Conservation (phyloP, 129 eudicot species). For the Flaveria ramosissima region DNA sequence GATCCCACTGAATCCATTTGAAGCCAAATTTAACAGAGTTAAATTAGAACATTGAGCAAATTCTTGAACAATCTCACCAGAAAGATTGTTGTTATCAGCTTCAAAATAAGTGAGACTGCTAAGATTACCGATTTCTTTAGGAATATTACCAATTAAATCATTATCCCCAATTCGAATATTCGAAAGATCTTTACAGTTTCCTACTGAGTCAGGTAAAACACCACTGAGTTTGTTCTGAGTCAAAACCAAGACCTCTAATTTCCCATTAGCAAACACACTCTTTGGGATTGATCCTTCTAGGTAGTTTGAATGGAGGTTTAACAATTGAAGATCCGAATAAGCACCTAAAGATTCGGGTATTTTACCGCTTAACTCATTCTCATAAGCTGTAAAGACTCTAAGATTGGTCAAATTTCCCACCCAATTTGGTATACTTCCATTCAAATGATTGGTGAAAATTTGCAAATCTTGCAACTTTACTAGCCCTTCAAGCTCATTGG, state of each 20-base stretch:
- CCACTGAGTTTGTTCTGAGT: conserved; percentile 81
- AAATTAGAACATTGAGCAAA: conserved; percentile 79
- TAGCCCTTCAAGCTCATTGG: conserved; percentile 71
- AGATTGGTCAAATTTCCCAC: conserved; percentile 76
- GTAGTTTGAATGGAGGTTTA: conserved; percentile 90
- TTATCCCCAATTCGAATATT: conserved; percentile 87
- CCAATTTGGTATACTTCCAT: conserved; percentile 83
- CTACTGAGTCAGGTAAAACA: conserved; percentile 61
- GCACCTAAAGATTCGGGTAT: conserved; percentile 74
- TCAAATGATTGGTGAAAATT: conserved; percentile 59
- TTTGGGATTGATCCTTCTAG: conserved; percentile 81
- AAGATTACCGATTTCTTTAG: conserved; percentile 69
- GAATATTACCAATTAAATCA: conserved; percentile 67
- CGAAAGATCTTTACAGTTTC: conserved; percentile 77
- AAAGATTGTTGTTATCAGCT: conserved; percentile 86
- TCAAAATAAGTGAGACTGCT: conserved; percentile 92
- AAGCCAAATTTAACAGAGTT: conserved; percentile 83
- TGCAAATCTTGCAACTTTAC: conserved; percentile 72
- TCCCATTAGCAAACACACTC: conserved; percentile 67
- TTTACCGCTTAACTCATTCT: conserved; percentile 67
- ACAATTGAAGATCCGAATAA: conserved; percentile 55
- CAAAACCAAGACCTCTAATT: conserved; percentile 68
- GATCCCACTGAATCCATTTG: conserved; percentile 77
- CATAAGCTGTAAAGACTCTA: conserved; percentile 89
- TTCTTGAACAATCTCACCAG: conserved; percentile 79